Evolutionary conservation across 2,329 filamentous ascomycete species (phyloP).

Genomic region (Botryotinia calthae): DNA sequence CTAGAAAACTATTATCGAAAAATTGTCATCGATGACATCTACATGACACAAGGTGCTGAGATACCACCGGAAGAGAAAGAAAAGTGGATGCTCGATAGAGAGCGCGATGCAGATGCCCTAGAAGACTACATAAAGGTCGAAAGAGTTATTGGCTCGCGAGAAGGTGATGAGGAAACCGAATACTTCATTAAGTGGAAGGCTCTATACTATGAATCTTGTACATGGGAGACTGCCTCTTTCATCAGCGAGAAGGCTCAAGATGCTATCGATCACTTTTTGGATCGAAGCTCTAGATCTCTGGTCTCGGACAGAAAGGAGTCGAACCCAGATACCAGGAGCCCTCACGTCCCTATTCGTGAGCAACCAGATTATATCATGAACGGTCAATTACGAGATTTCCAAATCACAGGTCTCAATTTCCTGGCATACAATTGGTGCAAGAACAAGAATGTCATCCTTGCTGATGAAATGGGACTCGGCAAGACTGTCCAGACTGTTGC

Average conservation of each 20-base stretch:
- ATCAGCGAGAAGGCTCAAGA: constrained; percentile 77
- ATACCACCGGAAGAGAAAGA: constrained; percentile 82
- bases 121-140: constrained; percentile 92
- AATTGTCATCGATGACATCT: constrained; percentile 74
- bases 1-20: constrained; percentile 95
- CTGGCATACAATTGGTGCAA: constrained; percentile 94
- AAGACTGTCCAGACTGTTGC: constrained; percentile 98
- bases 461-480: constrained; percentile 97
- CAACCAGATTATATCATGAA: constrained; percentile 84
- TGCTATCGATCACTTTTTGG: constrained; percentile 87
- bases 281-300: constrained; percentile 78
- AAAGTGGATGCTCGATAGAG: constrained; percentile 92
- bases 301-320: constrained; percentile 75
- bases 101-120: constrained; percentile 83
- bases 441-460: constrained; percentile 92
- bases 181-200: constrained; percentile 98
- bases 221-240: constrained; percentile 80
- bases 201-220: constrained; percentile 88
- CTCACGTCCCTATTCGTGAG: constrained; percentile 68
- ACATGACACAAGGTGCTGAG: constrained; percentile 70
- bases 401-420: constrained; percentile 92
- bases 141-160: constrained; percentile 79
- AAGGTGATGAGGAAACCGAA: constrained; percentile 76
- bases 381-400: constrained; percentile 87
- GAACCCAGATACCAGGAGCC: constrained; percentile 69